These are phyloP conservation scores for Alternaria gaisen DNA, from an alignment of 2,329 filamentous ascomycete species.

Conservation along the genomic window DNA sequence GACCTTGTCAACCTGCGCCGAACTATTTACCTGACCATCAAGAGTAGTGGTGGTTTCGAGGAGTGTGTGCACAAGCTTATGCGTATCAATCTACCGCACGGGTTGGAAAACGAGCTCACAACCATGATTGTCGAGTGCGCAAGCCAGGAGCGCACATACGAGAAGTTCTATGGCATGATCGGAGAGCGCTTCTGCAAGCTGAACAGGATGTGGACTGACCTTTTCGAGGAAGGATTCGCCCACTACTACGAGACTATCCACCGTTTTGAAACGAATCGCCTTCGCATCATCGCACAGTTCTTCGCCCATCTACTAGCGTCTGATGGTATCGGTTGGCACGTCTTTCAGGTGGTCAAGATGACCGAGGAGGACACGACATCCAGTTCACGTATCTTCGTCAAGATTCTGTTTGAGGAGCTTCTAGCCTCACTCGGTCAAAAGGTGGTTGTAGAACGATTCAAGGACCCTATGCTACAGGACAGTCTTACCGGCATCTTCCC, in stretches of 20 bases:
- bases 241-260: slow-evolving; percentile 99
- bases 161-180: slow-evolving; percentile 95
- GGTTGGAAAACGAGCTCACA: slow-evolving; percentile 87
- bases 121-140: slow-evolving; percentile 98
- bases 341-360: slow-evolving; percentile 82
- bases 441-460: slow-evolving; percentile 79
- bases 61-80: slow-evolving; percentile 98
- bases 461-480: slow-evolving; percentile 75
- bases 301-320: slow-evolving; percentile 90
- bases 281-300: slow-evolving; percentile 93
- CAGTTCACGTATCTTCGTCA: slow-evolving; percentile 96
- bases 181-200: slow-evolving; percentile 96
- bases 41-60: slow-evolving; percentile 95
- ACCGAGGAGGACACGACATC: slow-evolving; percentile 98
- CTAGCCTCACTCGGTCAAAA: slow-evolving; percentile 85
- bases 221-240: slow-evolving; percentile 88
- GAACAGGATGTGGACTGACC: slow-evolving; percentile 90
- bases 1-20: slow-evolving; percentile 92
- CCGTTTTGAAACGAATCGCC: slow-evolving; percentile 92
- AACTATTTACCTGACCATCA: slow-evolving; percentile 97
- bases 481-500: slow-evolving; percentile 89
- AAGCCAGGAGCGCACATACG: slow-evolving; percentile 95
- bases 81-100: slow-evolving; percentile 81
- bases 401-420: slow-evolving; percentile 94
- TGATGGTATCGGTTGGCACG: slow-evolving; percentile 92